Base-by-base conservation (phyloP, 768 basidiomycete species). In the Pulveroboletus sp. region DNA sequence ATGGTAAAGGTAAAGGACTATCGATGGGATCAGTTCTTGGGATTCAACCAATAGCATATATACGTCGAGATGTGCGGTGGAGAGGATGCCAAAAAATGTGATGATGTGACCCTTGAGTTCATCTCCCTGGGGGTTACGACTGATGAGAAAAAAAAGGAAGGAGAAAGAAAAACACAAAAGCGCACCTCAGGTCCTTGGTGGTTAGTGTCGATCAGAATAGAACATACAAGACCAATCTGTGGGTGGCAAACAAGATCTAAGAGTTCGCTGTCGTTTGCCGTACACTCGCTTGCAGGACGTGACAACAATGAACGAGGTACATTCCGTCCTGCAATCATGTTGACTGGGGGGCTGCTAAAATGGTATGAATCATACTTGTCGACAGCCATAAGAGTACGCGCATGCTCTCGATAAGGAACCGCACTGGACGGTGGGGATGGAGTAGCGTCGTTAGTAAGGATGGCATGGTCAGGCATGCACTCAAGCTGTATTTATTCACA, bases 1-100 rank as follows among this genome's bases (percentile, higher is more conserved):
- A 18, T 76, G 70, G 32, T 73, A 72, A 8, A 86, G 69, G 51
- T 76, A 82, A 30, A 75, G 56, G 17, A 89, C 73, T 26, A 90
- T 64, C 0, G 87, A 81, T 2, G 86, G 87, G 37, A 90, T 73
- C 12, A 91, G 58, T 10, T 72, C 71, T 37, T 71, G 73, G 1
- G 85, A 84, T 14, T 75, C 72, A 6, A 72, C 58, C 6, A 80
- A 60, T 1, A 72, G 59, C 0, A 51, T 58, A n/a, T 68, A 50
- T 31, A 71, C 71, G 42, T 75, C 75, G 0, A 68, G 49, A 46
- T 79, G 71, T 2, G 65, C 59, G 38, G 68, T 60, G 12, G 71
- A 67, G 4, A 80, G 64, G 30, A 69, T 69, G 12, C 69, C 61
- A 46, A 80, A 63, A 51, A 76, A 68, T 35, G 63, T 67, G 38